A percentile compares a stretch with the other conserved stretches of the same genome.
These are phyloP conservation scores for Albatrellus ellisii DNA, from an alignment of 768 basidiomycete species.

Conservation along the genomic window DNA sequence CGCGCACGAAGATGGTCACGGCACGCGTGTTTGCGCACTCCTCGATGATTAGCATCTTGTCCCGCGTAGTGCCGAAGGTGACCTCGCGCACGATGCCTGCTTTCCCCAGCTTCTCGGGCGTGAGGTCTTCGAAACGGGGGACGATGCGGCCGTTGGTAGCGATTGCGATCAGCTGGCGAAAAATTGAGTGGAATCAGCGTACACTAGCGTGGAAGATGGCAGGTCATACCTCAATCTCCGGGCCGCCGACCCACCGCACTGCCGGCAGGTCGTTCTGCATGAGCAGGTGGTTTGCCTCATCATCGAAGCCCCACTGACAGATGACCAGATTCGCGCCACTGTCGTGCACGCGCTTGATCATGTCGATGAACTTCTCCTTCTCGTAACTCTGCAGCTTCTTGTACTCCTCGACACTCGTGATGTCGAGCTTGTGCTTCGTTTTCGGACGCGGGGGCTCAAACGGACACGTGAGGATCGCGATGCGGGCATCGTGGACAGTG, in stretches of 20 bases:
- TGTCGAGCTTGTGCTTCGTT: conserved; percentile 98
- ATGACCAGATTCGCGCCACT: conserved; percentile 97
- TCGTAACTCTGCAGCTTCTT: conserved; percentile 91
- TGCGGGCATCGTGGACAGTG: conserved; percentile 71
- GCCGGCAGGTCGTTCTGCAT: conserved; percentile 98
- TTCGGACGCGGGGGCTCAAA: conserved; percentile 99
- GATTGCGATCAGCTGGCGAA: conserved; percentile 80
- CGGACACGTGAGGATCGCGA: conserved; percentile 96
- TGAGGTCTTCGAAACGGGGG: conserved; percentile 93
- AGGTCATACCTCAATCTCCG: conserved; percentile 81
- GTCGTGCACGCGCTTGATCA: conserved; percentile 94
- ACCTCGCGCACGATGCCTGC: conserved; percentile 92
- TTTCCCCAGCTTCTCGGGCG: conserved; percentile 79
- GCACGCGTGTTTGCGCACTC: conserved; percentile 95
- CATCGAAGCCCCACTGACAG: conserved; percentile 99
- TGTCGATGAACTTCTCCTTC: conserved; percentile 89
- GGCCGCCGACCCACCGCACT: conserved; percentile 98
- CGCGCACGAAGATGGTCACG: conserved; percentile 94
- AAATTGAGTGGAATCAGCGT: conserved; percentile 1
- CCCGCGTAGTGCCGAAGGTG: conserved; percentile 93
- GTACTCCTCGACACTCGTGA: conserved; percentile 93
- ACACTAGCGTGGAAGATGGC: neutral
- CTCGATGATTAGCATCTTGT: conserved; percentile 99
- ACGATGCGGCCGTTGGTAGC: conserved; percentile 98
- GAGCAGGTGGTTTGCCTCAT: conserved; percentile 94